phyloP scores from a whole-genome alignment of 2,329 filamentous ascomycete genomes.

The Nemania diffusa region DNA sequence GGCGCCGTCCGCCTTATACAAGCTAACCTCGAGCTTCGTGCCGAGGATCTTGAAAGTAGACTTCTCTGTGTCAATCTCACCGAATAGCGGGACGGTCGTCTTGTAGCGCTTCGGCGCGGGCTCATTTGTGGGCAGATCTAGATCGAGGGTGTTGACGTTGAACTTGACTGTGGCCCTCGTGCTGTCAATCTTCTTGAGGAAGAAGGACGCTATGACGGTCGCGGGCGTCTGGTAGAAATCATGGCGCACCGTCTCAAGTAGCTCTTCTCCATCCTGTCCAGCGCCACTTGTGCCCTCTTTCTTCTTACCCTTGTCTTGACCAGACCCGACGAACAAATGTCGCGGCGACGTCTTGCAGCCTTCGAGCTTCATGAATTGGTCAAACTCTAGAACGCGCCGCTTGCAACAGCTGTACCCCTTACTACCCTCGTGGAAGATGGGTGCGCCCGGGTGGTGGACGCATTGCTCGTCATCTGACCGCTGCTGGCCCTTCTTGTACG shows the following conservation, averaged over 20 bases:
- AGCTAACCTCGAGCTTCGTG: constrained; percentile 85
- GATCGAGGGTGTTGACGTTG: constrained; percentile 67
- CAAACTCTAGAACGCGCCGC: constrained; percentile 92
- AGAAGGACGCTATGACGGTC: constrained; percentile 89
- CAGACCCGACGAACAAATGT: constrained; percentile 87
- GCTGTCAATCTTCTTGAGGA: constrained; percentile 97
- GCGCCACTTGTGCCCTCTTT: constrained; percentile 40
- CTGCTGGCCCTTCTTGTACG: constrained; percentile 69
- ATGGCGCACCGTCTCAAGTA: constrained; percentile 79
- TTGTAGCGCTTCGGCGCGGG: constrained; percentile 80
- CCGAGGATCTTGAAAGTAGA: constrained; percentile 84
- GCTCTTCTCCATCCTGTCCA: constrained; percentile 70
- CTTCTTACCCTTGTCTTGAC: constrained; percentile 63
- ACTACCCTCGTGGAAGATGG: constrained; percentile 97
- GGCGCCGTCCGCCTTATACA: constrained; percentile 76
- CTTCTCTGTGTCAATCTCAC: constrained; percentile 77
- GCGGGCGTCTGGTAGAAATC: constrained; percentile 95
- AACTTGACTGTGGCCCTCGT: constrained; percentile 79
- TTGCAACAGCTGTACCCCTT: constrained; percentile 99
- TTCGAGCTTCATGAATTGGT: constrained; percentile 95
- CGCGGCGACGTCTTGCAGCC: constrained; percentile 84
- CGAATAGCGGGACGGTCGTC: constrained; percentile 79
- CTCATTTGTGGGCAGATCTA: constrained; percentile 89
- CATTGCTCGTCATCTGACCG: constrained; percentile 78
- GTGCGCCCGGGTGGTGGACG: constrained; percentile 86